Evolutionary conservation across 2,329 filamentous ascomycete genomes (phyloP).

Genomic region (Sarocladium brachiariae): DNA sequence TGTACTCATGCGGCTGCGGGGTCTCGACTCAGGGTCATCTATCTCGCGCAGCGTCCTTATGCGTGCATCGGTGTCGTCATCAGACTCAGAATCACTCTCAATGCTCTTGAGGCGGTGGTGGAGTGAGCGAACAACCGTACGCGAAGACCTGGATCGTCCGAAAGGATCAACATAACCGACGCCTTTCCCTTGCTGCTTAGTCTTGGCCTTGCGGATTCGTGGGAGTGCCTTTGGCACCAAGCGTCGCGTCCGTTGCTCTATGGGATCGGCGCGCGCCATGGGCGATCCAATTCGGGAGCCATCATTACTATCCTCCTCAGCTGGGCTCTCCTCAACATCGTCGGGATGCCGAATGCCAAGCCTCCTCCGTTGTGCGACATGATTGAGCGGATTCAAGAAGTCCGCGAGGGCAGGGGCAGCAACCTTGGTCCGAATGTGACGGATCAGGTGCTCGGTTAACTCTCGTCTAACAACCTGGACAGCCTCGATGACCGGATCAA

Average conservation of each 20-base stretch:
- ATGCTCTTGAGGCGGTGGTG: slow-evolving; percentile 64
- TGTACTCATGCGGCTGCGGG: slow-evolving; percentile 65
- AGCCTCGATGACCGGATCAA: slow-evolving; percentile 86
- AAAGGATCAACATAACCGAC: slow-evolving; percentile 63
- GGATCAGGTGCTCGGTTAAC: slow-evolving; percentile 77
- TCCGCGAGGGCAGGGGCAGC: slow-evolving; percentile 74
- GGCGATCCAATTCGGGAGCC: slow-evolving; percentile 59
- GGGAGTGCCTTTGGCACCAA: slow-evolving; percentile 58
- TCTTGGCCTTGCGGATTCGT: slow-evolving; percentile 66
- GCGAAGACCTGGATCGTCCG: slow-evolving; percentile 51
- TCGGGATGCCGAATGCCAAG: slow-evolving; percentile 68
- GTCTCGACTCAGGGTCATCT: slow-evolving; percentile 77
- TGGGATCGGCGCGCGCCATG: slow-evolving; percentile 53
- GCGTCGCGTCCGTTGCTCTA: slow-evolving; percentile 51
- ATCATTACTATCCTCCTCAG: slow-evolving; percentile 50
- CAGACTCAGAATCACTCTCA: slow-evolving; percentile 73
- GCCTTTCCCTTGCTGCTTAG: slow-evolving; percentile 43
- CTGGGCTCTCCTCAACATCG: slow-evolving; percentile 43
- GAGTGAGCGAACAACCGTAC: slow-evolving; percentile 66
- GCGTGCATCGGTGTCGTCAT: slow-evolving; percentile 64
- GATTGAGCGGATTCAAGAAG: slow-evolving; percentile 75
- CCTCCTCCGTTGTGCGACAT: slow-evolving; percentile 70
- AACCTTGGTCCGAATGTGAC: slow-evolving; percentile 82
- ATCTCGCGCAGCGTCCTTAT: slow-evolving; percentile 62
- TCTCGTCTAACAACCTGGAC: slow-evolving; percentile 72